Evolutionary conservation across 2,329 filamentous ascomycete species (phyloP).

Genomic region (Dactylellina parvicollis): DNA sequence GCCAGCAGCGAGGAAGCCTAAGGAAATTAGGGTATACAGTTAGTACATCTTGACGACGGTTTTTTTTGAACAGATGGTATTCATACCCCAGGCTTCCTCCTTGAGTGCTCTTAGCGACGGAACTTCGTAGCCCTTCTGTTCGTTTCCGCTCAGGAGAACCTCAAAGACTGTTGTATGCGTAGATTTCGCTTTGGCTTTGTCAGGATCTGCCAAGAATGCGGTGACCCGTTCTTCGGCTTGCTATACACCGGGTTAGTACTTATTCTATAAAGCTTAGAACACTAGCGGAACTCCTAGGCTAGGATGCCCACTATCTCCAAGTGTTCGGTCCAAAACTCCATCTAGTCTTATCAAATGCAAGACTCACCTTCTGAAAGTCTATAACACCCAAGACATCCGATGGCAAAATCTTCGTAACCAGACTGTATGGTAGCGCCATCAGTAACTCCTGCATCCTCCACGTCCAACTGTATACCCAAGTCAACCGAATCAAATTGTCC

Average conservation of each 20-base stretch:
- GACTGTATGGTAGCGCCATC: constrained; percentile 56
- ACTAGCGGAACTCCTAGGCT: background rate
- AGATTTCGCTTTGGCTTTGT: constrained; percentile 56
- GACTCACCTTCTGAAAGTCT: constrained; percentile 45
- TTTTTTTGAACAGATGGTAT: too few species aligned
- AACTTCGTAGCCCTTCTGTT: constrained; percentile 47
- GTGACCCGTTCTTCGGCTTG: constrained; percentile 40
- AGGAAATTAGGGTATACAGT: constrained; percentile 55
- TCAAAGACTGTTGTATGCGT: constrained; percentile 61
- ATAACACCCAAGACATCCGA: constrained; percentile 55
- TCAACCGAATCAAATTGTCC: constrained; percentile 60
- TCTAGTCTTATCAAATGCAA: background rate
- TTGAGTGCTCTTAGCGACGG: constrained; percentile 53
- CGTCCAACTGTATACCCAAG: constrained; percentile 63
- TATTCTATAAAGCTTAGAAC: background rate
- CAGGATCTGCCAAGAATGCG: constrained; percentile 51
- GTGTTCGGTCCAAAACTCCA: constrained; percentile 1
- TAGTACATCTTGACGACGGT: constrained; percentile 59
- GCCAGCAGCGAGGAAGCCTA: constrained; percentile 64
- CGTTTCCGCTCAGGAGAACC: constrained; percentile 59
- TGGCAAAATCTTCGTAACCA: constrained; percentile 56
- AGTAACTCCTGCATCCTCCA: constrained; percentile 52
- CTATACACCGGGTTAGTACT: constrained; percentile 12
- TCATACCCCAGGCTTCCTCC: constrained; percentile 55
- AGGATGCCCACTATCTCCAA: too few species aligned